Base-by-base conservation (phyloP, 2,329 filamentous ascomycete genomes). In the Purpureocillium lavendulum region DNA sequence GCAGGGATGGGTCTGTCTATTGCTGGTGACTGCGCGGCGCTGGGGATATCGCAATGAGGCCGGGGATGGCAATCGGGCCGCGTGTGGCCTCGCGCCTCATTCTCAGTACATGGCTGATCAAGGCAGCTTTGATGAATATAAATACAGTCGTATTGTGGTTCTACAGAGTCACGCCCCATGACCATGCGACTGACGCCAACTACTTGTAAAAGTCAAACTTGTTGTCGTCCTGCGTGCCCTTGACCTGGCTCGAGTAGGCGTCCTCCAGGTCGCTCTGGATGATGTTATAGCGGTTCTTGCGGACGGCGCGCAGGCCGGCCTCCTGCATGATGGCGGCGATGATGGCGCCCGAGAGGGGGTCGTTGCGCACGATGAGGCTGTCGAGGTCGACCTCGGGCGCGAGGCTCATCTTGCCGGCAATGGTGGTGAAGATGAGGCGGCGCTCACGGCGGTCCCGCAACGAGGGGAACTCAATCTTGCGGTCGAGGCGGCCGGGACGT, bases 311-410 rank as follows among this genome's bases (percentile, higher is more conserved):
- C 51, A 98, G 73, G 50, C 92, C 92, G 26, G 92, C 92, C 68
- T 98, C 92, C 65, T 98, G 92, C 92, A 98, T 98, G 60, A 98
- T 95, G 38, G 92, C 92, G 35, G 92, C 89, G 60, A 98, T 98
- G 53, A 98, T 83, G 41, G 92, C 92, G 53, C 92, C 92, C 36
- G 86, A 94, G 36, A 98, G 70, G 2, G 92, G 92, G 60, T 98
- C 92, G 59, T 97, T 98, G 55, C 92, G 81, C 49, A 96, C 88
- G 56, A 98, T 98, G 56, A 98, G 70, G 49, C 85, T 92, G 66
- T 98, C 92, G 46, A 98, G 72, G 60, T 98, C 92, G 40, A 96
- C 92, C 63, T 98, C 92, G 35, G 92, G 92, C 11, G 88, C 89
- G 52, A 98, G 70, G 50, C 87, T 95, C 92, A 98, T 98, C 74